phyloP scores from a whole-genome alignment of 1,284 basidiomycete species.

The Athelia psychrophila region DNA sequence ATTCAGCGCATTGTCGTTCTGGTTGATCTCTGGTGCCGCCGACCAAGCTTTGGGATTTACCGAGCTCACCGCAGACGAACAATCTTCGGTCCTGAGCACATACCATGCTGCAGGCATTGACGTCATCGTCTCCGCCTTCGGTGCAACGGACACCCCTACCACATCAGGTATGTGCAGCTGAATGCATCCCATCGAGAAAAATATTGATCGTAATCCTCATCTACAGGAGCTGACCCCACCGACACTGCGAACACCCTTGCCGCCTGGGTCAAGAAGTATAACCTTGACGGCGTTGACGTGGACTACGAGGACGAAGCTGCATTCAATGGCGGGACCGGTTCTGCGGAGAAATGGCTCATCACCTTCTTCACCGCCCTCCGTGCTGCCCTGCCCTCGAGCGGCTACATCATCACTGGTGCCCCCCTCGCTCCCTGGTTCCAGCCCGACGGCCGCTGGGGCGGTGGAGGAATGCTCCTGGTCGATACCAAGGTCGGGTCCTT shows the following conservation, averaged over 20 bases:
- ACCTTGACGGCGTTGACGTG: slow-evolving; percentile 30
- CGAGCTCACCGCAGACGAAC: slow-evolving; percentile 6
- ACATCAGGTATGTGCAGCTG: too few relatives aligned
- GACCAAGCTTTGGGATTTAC: slow-evolving; percentile 12
- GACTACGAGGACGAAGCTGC: slow-evolving; percentile 28
- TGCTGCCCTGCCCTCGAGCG: slow-evolving; percentile 14
- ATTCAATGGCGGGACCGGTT: slow-evolving; percentile 16
- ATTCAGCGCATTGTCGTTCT: slow-evolving; percentile 5
- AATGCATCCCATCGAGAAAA: slow-evolving; percentile 15
- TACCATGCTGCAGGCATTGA: slow-evolving; percentile 14
- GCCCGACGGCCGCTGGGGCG: slow-evolving; percentile 22
- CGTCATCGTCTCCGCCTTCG: slow-evolving; percentile 21
- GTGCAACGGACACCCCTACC: slow-evolving; percentile 13
- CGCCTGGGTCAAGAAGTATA: slow-evolving; percentile 20
- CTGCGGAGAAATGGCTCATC: slow-evolving; percentile 17
- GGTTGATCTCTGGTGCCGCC: slow-evolving; percentile 8
- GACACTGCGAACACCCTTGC: slow-evolving; percentile 13
- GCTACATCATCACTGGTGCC: slow-evolving; percentile 22
- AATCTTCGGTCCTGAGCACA: slow-evolving; percentile 7
- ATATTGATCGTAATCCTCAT: too few relatives aligned
- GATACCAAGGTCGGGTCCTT: slow-evolving; percentile 14
- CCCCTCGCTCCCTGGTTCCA: slow-evolving; percentile 1
- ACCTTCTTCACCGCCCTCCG: slow-evolving; percentile 22
- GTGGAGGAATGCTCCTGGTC: slow-evolving; percentile 24
- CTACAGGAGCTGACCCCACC: slow-evolving; percentile 14